Base-by-base conservation (phyloP, 805 yeast species). In the Saccharomycopsis fermentans region DNA sequence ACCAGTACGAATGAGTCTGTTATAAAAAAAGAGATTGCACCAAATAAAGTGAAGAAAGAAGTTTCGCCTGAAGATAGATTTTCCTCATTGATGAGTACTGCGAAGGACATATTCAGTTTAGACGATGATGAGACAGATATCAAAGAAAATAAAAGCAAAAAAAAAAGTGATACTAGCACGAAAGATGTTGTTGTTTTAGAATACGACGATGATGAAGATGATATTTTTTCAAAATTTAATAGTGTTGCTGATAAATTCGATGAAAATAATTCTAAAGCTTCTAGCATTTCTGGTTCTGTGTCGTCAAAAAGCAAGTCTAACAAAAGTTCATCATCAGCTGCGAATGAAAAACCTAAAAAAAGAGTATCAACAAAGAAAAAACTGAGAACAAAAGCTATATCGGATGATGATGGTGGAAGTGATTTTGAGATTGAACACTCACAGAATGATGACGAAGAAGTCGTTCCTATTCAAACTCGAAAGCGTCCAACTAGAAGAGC, bases 81-180 rank as follows among this genome's bases (percentile, higher is more conserved):
- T 55, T 40, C 59, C 1, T 32, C 55, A 9, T 36, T 60, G 14
- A 58, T 60, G 55, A 61, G 59, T 4, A 36, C 58, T 12, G 63
- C 63, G 19, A 55, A 60, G 24, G 59, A 61, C 8, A 58, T 60
- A n/a, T 60, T 60, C 50, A 61, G 60, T 14, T 36, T 36, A 27
- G 54, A 52, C 21, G 58, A 55, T 17, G 59, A 55, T 11, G 48
- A 52, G n/a, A n/a, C n/a, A 14, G 36, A 56, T 14, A 40, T 40
- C 24, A 40, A 19, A 19, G 21, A 2, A 2, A 17, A 11, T 21
- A 19, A n/a, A 11, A 21, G 9, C 5, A 4, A 16, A 2, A 21
- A 16, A 2, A 43, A 43, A 43, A 2, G 29, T 11, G 24, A 43
- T 9, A 24, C 17, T 6, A 16, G 5, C 6, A 11, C 16, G n/a